A percentile compares a stretch with the other conserved stretches of the same genome.
phyloP scores from a whole-genome alignment of 2,329 filamentous ascomycete genomes.

The Fusarium tanahbumbuense region DNA sequence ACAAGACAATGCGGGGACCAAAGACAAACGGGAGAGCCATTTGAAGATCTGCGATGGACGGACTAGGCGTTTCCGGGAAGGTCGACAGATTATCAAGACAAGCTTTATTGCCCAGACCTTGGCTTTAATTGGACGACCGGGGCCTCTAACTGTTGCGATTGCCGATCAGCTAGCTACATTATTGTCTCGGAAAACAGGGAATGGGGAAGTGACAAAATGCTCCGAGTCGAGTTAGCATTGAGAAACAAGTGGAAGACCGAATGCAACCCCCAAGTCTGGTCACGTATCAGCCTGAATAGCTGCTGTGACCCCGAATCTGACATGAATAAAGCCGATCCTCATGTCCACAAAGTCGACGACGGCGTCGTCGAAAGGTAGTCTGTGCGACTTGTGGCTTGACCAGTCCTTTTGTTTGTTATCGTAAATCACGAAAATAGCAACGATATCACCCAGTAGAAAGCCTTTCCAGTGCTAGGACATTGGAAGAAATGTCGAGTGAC shows the following conservation, averaged over 20 bases:
- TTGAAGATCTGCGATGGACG: constrained; percentile 22
- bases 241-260: constrained; percentile 11
- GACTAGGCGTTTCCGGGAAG: constrained; percentile 38
- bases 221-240: constrained; percentile 9
- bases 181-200: constrained; percentile 19
- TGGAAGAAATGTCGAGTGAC: neutral
- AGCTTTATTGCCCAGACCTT: constrained; percentile 15
- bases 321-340: constrained; percentile 13
- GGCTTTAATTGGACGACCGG: constrained; percentile 28
- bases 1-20: constrained; percentile 29
- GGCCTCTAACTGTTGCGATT: neutral
- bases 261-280: constrained; percentile 15
- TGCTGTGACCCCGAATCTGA: constrained; percentile 6
- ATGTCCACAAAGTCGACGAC: neutral
- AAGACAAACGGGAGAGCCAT: neutral
- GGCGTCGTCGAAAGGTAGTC: neutral
- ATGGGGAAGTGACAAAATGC: constrained; percentile 1
- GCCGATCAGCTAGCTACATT: constrained; percentile 19
- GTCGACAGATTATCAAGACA: constrained; percentile 17
- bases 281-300: constrained; percentile 20
- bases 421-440: constrained; percentile 17
- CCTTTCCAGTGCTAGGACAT: neutral
- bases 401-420: neutral
- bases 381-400: constrained; percentile 5
- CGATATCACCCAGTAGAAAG: neutral